phyloP scores from a whole-genome alignment of 2,329 filamentous ascomycete genomes.

The Fusarium sp. region DNA sequence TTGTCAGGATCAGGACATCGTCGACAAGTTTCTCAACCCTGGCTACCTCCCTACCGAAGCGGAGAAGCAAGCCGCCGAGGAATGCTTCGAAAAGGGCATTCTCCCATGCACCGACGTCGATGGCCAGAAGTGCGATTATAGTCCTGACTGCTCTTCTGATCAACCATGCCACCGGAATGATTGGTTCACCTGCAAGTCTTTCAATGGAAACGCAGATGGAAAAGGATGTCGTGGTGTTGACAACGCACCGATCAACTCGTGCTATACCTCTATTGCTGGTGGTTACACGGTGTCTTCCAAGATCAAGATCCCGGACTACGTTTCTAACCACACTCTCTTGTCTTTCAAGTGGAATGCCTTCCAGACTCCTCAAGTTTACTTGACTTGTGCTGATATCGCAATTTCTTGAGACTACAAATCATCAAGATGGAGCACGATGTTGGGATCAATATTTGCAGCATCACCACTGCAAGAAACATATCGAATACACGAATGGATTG shows the following conservation, averaged over 20 bases:
- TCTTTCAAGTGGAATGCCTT: slow-evolving; percentile 66
- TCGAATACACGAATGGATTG: background rate
- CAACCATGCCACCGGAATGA: slow-evolving; percentile 61
- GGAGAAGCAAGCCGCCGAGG: slow-evolving; percentile 65
- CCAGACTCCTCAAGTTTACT: slow-evolving; percentile 65
- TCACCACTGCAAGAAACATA: no score
- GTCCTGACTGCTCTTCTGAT: slow-evolving; percentile 57
- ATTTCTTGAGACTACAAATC: slow-evolving; percentile 43
- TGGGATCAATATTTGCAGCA: background rate
- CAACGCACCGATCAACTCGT: slow-evolving; percentile 55
- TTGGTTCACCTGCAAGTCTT: slow-evolving; percentile 66
- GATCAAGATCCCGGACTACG: slow-evolving; percentile 61
- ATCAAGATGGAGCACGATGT: background rate
- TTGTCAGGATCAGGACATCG: slow-evolving; percentile 62
- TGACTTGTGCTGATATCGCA: slow-evolving; percentile 64
- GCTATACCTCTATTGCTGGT: slow-evolving; percentile 62
- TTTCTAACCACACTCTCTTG: slow-evolving; percentile 61
- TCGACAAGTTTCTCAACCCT: slow-evolving; percentile 61
- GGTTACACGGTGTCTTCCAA: slow-evolving; percentile 65
- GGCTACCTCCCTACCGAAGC: slow-evolving; percentile 59
- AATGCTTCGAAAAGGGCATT: slow-evolving; percentile 61
- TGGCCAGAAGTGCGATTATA: slow-evolving; percentile 61
- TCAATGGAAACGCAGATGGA: slow-evolving; percentile 45
- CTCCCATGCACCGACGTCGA: slow-evolving; percentile 61
- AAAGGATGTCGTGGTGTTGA: slow-evolving; percentile 60